Evolutionary conservation across 2,329 filamentous ascomycete species (phyloP).

Genomic region (Cylindrodendrum hubeiense): DNA sequence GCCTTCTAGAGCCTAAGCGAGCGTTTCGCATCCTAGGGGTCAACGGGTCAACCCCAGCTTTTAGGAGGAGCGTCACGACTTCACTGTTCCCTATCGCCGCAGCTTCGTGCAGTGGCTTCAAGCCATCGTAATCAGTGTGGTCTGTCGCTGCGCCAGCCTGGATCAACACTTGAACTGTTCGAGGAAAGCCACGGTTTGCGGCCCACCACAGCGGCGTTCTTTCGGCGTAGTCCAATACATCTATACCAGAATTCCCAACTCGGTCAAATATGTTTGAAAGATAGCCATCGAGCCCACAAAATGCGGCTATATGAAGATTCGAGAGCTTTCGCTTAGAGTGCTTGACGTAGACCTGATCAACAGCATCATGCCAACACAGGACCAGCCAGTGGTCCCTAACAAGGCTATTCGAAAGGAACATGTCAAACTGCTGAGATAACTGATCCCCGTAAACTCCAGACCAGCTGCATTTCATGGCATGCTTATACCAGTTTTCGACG

Average conservation of each 20-base stretch:
- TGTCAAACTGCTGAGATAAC: conserved; percentile 13
- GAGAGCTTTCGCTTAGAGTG: neutral
- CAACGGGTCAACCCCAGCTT: neutral
- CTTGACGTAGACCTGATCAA: neutral
- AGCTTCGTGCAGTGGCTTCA: conserved; percentile 1
- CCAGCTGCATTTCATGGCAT: conserved; percentile 22
- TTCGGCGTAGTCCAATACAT: neutral
- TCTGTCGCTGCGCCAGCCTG: conserved; percentile 3
- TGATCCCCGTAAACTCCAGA: neutral
- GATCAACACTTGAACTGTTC: conserved; percentile 2
- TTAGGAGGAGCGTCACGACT: neutral
- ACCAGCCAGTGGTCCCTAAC: conserved; percentile 14
- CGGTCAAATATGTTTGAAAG: conserved; percentile 7
- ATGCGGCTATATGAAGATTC: conserved; percentile 28
- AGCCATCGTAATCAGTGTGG: neutral
- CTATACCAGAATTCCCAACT: neutral
- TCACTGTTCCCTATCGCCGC: neutral
- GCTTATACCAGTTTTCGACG: conserved; percentile 23
- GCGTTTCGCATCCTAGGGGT: no score
- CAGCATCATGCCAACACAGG: neutral
- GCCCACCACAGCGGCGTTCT: conserved; percentile 1
- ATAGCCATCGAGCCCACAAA: conserved; percentile 24
- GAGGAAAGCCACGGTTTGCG: neutral
- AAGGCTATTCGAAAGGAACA: conserved; percentile 10
- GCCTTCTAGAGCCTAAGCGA: no score